phyloP scores from a whole-genome alignment of 805 yeast species.

The Ogataea nitratoaversa region DNA sequence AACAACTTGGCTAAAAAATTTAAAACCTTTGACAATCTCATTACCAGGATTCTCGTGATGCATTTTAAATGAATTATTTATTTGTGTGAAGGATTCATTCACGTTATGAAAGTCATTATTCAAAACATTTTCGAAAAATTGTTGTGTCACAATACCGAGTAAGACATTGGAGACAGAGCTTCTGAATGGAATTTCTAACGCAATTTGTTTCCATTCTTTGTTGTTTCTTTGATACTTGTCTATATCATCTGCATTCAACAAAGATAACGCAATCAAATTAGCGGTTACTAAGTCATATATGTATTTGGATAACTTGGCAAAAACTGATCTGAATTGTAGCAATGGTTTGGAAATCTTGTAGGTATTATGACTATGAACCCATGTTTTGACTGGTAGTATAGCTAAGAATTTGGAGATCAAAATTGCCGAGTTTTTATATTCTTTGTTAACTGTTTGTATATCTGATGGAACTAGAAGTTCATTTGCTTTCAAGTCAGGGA shows the following conservation, averaged over 20 bases:
- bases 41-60: conserved; percentile 18
- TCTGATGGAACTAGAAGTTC: conserved; percentile 36
- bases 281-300: conserved; percentile 54
- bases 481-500: conserved; percentile 36
- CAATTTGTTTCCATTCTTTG: conserved; percentile 56
- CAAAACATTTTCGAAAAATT: conserved; percentile 38
- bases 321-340: conserved; percentile 61
- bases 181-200: conserved; percentile 58
- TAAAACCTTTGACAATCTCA: conserved; percentile 20
- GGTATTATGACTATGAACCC: conserved; percentile 48
- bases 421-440: conserved; percentile 33
- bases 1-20: conserved; percentile 23
- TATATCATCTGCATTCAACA: conserved; percentile 46
- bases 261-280: conserved; percentile 45
- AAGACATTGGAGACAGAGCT: conserved; percentile 54
- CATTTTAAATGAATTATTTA: conserved; percentile 16
- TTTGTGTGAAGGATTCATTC: conserved; percentile 8
- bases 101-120: conserved; percentile 10
- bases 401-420: conserved; percentile 47
- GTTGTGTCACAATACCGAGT: conserved; percentile 55
- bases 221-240: conserved; percentile 44
- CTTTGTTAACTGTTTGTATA: conserved; percentile 33
- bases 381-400: conserved; percentile 42
- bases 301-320: conserved; percentile 47
- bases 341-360: conserved; percentile 71